Evolutionary conservation across 345 rosid species (phyloP).

Genomic region (Brassica rapa): DNA sequence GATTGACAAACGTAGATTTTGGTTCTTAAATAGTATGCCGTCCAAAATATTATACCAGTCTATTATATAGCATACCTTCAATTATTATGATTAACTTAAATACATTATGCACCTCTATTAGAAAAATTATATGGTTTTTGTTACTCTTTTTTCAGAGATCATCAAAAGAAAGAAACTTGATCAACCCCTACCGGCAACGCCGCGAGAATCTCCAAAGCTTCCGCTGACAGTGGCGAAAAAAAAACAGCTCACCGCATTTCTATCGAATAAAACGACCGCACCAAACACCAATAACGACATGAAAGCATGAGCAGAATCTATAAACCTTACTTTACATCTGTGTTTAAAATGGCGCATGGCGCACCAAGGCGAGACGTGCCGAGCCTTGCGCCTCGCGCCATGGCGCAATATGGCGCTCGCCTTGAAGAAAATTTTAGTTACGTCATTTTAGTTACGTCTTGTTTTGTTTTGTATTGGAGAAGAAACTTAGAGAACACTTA

Average conservation of each 20-base stretch:
- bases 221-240: constrained; percentile 66
- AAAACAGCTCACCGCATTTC: constrained; percentile 67
- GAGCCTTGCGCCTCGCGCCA: too few species aligned
- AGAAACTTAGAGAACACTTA: too few species aligned
- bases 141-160: not conserved
- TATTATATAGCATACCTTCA: too few species aligned
- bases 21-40: too few species aligned
- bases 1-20: too few species aligned
- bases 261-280: constrained; percentile 72
- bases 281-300: constrained; percentile 76
- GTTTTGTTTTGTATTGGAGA: too few species aligned
- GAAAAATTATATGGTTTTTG: not conserved
- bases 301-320: constrained; percentile 70
- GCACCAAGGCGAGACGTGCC: too few species aligned
- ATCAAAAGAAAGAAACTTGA: not conserved
- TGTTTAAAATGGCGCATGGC: too few species aligned
- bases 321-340: constrained; percentile 42
- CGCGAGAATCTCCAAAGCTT: constrained; percentile 67
- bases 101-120: constrained; percentile 12
- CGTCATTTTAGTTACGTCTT: too few species aligned
- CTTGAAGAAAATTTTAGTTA: too few species aligned
- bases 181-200: constrained; percentile 71
- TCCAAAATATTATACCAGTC: too few species aligned
- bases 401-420: too few species aligned
- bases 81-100: not conserved